These are phyloP conservation scores for Raddia distichophylla DNA, from an alignment of 176 grass and related monocot genomes.

Conservation along the genomic window DNA sequence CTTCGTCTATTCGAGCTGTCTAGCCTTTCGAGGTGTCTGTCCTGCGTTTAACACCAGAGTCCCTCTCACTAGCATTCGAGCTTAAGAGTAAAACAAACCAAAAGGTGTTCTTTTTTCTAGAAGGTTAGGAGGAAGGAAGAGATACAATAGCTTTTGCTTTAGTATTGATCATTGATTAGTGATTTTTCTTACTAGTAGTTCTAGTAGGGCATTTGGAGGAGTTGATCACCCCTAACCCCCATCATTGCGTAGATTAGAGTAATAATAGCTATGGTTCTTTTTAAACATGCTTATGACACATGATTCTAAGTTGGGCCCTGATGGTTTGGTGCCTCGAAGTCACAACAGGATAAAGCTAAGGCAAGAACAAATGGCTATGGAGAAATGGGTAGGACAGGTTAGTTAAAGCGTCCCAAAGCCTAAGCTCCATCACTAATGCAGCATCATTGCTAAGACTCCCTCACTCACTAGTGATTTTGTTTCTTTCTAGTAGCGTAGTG, in stretches of 20 bases:
- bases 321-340: slow-evolving; percentile 57
- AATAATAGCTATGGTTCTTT: slow-evolving; percentile 21
- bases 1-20: slow-evolving; percentile 23
- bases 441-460: slow-evolving; percentile 47
- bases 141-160: slow-evolving; percentile 33
- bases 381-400: slow-evolving; percentile 42
- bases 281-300: slow-evolving; percentile 42
- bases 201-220: slow-evolving; percentile 41
- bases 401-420: slow-evolving; percentile 49
- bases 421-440: slow-evolving; percentile 40
- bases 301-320: slow-evolving; percentile 38
- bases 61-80: slow-evolving; percentile 8
- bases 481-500: slow-evolving; percentile 38
- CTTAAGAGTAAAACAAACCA: not conserved
- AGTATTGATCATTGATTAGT: slow-evolving; percentile 37
- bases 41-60: slow-evolving; percentile 25
- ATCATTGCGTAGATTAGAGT: slow-evolving; percentile 47
- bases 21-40: slow-evolving; percentile 24
- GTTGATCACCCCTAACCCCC: slow-evolving; percentile 38
- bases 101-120: slow-evolving; percentile 22
- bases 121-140: slow-evolving; percentile 15
- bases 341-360: slow-evolving; percentile 35
- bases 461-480: slow-evolving; percentile 38
- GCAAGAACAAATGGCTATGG: slow-evolving; percentile 21
- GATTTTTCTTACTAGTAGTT: slow-evolving; percentile 25